These are phyloP conservation scores for Leccinum subgranulosum DNA, from an alignment of 768 basidiomycete species.

Conservation along the genomic window DNA sequence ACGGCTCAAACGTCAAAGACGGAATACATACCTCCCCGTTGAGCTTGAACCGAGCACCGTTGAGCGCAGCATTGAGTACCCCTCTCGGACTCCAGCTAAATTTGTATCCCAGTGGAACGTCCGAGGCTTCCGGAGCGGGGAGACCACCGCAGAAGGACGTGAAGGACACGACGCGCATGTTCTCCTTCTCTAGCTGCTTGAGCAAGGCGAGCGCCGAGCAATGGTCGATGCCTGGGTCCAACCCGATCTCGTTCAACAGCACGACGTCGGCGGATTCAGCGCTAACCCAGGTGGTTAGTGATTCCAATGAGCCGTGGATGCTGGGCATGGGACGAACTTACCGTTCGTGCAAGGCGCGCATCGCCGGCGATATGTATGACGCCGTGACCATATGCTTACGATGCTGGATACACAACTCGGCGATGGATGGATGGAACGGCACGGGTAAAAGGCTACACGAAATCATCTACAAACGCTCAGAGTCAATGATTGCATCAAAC, in stretches of 20 bases:
- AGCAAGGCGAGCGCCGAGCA: constrained; percentile 79
- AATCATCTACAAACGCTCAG: background rate
- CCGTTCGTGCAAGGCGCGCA: constrained; percentile 63
- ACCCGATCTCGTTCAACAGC: constrained; percentile 84
- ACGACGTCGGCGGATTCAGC: constrained; percentile 63
- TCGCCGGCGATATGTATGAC: constrained; percentile 81
- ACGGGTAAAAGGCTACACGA: constrained; percentile 71
- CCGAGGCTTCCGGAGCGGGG: constrained; percentile 61
- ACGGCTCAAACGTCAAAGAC: background rate
- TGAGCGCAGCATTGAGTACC: constrained; percentile 76
- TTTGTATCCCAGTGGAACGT: constrained; percentile 82
- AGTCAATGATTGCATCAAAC: background rate
- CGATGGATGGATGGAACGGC: constrained; percentile 65
- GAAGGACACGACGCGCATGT: constrained; percentile 65
- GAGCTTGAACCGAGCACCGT: constrained; percentile 66
- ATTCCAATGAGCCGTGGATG: background rate
- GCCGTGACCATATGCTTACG: constrained; percentile 84
- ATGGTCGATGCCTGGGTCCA: constrained; percentile 90
- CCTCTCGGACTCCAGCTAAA: constrained; percentile 93
- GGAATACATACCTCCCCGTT: constrained; percentile 43
- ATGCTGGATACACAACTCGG: constrained; percentile 67
- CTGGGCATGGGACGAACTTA: constrained; percentile 33
- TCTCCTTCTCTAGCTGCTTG: constrained; percentile 44
- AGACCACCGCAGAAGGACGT: constrained; percentile 92
- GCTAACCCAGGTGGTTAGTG: constrained; percentile 33